Percentiles rank a stretch among this genome's conserved stretches.
phyloP scores from a whole-genome alignment of 139 green algal genomes.

The Axilococcus clingmanii region DNA sequence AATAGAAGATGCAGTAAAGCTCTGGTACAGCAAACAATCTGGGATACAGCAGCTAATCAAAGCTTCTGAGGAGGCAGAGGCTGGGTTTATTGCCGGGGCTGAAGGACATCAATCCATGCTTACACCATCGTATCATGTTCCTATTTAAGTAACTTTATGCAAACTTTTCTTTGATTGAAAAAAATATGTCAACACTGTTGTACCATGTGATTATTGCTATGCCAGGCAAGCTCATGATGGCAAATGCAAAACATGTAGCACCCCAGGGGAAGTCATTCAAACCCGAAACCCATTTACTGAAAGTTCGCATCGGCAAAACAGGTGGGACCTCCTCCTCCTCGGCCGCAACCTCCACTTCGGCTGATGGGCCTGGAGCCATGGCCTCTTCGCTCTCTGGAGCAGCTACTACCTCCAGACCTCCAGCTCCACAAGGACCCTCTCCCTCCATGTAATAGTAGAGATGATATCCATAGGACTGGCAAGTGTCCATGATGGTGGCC shows the following conservation, averaged over 20 bases:
- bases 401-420: neutral
- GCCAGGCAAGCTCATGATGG: too few species aligned
- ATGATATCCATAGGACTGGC: neutral
- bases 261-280: neutral
- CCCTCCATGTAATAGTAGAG: neutral
- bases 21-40: too few species aligned
- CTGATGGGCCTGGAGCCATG: neutral
- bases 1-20: too few species aligned
- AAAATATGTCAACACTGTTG: too few species aligned
- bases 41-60: too few species aligned
- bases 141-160: too few species aligned
- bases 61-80: too few species aligned
- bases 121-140: too few species aligned
- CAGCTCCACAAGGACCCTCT: neutral
- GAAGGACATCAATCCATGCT: too few species aligned
- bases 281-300: neutral
- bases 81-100: too few species aligned
- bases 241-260: neutral
- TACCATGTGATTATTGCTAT: too few species aligned
- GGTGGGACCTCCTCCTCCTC: neutral
- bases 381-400: neutral
- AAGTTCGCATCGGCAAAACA: neutral
- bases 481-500: neutral
- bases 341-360: neutral
- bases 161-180: too few species aligned